Base-by-base conservation (phyloP, 2,329 filamentous ascomycete genomes). In the Stachybotrys echinatus region DNA sequence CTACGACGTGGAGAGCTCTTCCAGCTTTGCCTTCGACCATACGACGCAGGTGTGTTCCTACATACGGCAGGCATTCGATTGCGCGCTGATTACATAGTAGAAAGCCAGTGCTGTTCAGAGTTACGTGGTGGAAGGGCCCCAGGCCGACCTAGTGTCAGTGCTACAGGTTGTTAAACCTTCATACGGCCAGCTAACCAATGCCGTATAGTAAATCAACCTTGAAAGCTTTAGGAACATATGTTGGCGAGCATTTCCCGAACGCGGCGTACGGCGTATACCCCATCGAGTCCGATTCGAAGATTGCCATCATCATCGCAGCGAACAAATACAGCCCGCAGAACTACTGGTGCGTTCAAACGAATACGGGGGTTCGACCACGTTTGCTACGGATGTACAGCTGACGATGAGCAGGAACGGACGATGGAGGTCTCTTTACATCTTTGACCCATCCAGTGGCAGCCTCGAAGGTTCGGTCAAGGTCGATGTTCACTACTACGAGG, bases 401-500 rank as follows among this genome's bases (percentile, higher is more conserved):
- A 65, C 53, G 42, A 42, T 4, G 27, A 27, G 19, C 56, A 91
- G 88, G 89, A 97, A 96, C 72, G 94, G 94, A 54, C 90, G 94
- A 55, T 99, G 94, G 89, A 88, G 94, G 62, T 92, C 89, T 45
- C 79, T 87, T 48, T 97, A 97, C 74, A 80, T 87, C 61, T 87
- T 88, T 69, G 79, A 85, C 54, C 84, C 91, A 5, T 74, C 83
- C n/a, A 80, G 81, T 2, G 77, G 77, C 55, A 76, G 76, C 45
- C 74, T 97, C 42, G 83, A 85, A 37, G 94, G 94, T 60, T 84
- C 79, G 52, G 85, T 97, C 70, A 90, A 92, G 68, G 89, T 96
- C 48, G 92, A 97, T 60, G 92, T 99, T 47, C 94, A 99, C 77
- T 99, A 99, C 79, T 99, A 99, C 74, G 94, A 99, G 73, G 95